A percentile compares a stretch with the other conserved stretches of the same genome.
Conservation (phyloP, 352 stramenopile species). For the Phytophthora tentaculata region DNA sequence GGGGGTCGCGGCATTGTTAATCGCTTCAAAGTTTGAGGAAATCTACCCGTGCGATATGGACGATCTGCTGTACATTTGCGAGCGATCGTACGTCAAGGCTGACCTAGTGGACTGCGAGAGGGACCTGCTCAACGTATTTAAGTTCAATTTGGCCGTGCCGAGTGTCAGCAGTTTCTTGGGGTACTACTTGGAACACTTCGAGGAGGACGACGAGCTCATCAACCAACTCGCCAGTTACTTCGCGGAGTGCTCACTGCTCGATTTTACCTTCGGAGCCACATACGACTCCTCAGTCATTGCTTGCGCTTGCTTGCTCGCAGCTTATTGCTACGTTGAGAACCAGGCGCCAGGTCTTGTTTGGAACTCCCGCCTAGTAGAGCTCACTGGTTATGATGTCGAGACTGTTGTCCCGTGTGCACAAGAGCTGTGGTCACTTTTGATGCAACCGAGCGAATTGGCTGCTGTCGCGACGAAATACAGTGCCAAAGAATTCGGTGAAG, state of each 20-base stretch:
- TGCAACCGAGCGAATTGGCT: conserved; percentile 44
- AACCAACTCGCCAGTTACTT: conserved; percentile 64
- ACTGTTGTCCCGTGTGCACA: conserved; percentile 45
- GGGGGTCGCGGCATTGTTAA: conserved; percentile 94
- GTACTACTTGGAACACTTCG: conserved; percentile 92
- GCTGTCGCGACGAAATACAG: conserved; percentile 57
- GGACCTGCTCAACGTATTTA: conserved; percentile 94
- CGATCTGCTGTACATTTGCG: conserved; percentile 98
- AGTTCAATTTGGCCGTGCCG: conserved; percentile 97
- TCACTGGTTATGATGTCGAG: conserved; percentile 54
- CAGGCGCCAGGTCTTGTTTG: conserved; percentile 48
- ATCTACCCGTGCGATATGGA: conserved; percentile 98
- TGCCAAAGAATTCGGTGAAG: conserved; percentile 41
- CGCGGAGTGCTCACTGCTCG: conserved; percentile 59
- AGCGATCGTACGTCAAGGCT: conserved; percentile 93
- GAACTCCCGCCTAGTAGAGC: conserved; percentile 53
- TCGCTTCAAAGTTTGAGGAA: conserved; percentile 99
- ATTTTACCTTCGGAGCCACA: conserved; percentile 55
- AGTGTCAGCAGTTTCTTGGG: conserved; percentile 96
- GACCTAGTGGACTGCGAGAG: conserved; percentile 90
- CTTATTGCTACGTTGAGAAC: conserved; percentile 57
- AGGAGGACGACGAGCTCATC: conserved; percentile 43
- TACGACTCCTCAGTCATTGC: conserved; percentile 61
- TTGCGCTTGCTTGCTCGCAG: conserved; percentile 54
- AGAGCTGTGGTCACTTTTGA: conserved; percentile 44